phyloP scores from a whole-genome alignment of 108 stramenopile species.

The Schizochytrium sp. region DNA sequence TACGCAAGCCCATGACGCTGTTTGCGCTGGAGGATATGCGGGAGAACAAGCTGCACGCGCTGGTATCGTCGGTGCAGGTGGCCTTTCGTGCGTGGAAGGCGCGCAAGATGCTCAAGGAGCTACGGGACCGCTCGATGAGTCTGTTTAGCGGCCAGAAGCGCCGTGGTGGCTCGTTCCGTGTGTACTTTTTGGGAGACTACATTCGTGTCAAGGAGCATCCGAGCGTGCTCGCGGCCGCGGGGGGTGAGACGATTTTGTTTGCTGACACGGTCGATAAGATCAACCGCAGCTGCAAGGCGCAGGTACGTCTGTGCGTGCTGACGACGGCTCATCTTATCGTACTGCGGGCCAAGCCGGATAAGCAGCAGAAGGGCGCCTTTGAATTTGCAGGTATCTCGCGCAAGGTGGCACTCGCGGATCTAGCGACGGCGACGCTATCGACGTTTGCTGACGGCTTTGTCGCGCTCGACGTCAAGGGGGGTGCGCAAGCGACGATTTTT shows the following conservation, averaged over 20 bases:
- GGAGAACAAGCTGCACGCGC: not conserved
- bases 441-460: conserved; percentile 1
- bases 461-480: not conserved
- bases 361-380: not conserved
- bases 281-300: not conserved
- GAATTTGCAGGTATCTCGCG: not conserved
- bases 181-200: conserved; percentile 1
- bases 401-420: not conserved
- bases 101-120: conserved; percentile 14
- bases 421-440: not conserved
- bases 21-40: conserved; percentile 8
- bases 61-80: not conserved
- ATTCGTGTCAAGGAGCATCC: not conserved
- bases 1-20: conserved; percentile 25
- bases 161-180: not conserved
- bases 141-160: not conserved
- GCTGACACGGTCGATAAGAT: not conserved
- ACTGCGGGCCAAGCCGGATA: not conserved
- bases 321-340: not conserved
- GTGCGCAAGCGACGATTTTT: not conserved
- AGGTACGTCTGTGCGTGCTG: not conserved
- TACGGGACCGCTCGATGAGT: not conserved
- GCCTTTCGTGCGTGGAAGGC: not conserved
- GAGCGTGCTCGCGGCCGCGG: not conserved
- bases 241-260: not conserved